Conservation (phyloP, 805 yeast species). For the Kazachstania kunashirensis region DNA sequence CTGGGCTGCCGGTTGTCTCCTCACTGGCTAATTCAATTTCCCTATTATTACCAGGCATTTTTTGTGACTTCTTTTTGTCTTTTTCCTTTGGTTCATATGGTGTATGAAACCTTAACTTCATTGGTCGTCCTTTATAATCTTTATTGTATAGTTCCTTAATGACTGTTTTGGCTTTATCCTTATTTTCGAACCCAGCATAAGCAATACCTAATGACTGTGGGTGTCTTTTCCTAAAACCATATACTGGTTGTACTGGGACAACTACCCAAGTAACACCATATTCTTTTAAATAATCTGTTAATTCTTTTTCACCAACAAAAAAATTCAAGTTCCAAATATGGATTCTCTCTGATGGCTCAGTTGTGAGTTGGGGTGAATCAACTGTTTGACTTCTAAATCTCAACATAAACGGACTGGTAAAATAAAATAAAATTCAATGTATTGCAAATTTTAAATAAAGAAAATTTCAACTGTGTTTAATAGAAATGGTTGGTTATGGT, state of each 20-base stretch:
- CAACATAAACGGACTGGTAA: too few relatives aligned
- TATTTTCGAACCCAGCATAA: conserved; percentile 66
- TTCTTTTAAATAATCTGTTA: conserved; percentile 35
- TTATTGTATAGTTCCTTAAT: conserved; percentile 55
- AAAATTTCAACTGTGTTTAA: too few relatives aligned
- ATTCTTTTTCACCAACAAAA: conserved; percentile 43
- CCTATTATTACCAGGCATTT: not conserved
- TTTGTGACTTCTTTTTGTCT: conserved; percentile 1
- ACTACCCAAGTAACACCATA: conserved; percentile 37
- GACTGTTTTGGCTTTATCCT: conserved; percentile 55
- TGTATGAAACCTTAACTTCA: conserved; percentile 34
- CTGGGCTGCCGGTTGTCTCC: not conserved
- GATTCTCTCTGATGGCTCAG: conserved; percentile 29
- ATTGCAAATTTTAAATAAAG: too few relatives aligned
- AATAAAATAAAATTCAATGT: too few relatives aligned
- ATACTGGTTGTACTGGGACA: conserved; percentile 46
- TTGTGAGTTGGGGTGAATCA: not conserved
- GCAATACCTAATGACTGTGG: conserved; percentile 56
- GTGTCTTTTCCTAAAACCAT: conserved; percentile 34
- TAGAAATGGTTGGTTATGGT: too few relatives aligned
- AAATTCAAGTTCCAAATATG: conserved; percentile 47
- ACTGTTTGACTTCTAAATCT: conserved; percentile 4
- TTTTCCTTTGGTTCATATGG: conserved; percentile 31
- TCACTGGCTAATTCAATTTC: not conserved
- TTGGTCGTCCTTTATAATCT: conserved; percentile 37